Evolutionary conservation across 2,329 filamentous ascomycete genomes (phyloP).

Genomic region (Tympanopsis confertula): DNA sequence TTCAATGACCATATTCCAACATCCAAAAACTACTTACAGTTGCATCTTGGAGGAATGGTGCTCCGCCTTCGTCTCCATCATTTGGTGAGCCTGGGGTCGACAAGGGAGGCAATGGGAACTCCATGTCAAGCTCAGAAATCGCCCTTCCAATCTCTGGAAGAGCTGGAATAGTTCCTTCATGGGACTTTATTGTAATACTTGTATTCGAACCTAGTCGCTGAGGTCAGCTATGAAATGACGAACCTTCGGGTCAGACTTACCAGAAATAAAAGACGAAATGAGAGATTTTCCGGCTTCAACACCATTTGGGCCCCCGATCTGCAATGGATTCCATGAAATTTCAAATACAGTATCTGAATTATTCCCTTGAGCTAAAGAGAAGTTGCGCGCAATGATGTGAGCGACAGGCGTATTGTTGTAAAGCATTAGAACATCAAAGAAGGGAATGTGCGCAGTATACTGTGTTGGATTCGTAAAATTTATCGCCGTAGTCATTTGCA

Average conservation of each 20-base stretch:
- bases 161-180: constrained; percentile 61
- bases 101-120: constrained; percentile 60
- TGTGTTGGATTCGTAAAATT: not conserved
- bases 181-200: constrained; percentile 61
- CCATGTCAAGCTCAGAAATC: constrained; percentile 60
- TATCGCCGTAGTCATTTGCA: not conserved
- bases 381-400: not conserved
- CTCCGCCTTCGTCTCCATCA: constrained; percentile 22
- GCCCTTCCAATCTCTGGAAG: constrained; percentile 63
- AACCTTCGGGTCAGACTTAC: constrained; percentile 53
- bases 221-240: constrained; percentile 62
- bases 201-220: constrained; percentile 85
- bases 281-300: not conserved
- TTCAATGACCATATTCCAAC: not conserved
- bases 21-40: constrained; percentile 24
- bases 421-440: not conserved
- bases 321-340: not conserved
- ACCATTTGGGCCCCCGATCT: not conserved
- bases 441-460: not conserved
- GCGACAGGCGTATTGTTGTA: not conserved
- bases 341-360: not conserved
- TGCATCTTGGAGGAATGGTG: constrained; percentile 72
- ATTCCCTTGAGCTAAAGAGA: not conserved
- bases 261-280: constrained; percentile 41
- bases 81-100: constrained; percentile 33